These are phyloP conservation scores for Monilinia laxa DNA, from an alignment of 2,329 filamentous ascomycete genomes.

Conservation along the genomic window DNA sequence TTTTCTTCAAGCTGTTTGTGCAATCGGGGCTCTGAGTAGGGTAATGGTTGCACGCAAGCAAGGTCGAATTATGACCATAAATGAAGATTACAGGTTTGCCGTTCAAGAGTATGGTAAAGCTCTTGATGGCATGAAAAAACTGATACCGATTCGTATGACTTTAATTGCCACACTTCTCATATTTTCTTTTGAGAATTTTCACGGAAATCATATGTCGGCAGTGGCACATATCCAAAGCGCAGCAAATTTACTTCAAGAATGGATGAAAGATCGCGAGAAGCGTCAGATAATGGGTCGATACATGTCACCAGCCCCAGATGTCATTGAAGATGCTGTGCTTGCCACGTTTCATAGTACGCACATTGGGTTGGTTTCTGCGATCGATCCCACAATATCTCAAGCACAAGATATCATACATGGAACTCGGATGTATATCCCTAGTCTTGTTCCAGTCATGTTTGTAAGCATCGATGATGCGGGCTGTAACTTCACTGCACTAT, in stretches of 20 bases:
- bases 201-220: slow-evolving; percentile 11
- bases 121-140: slow-evolving; percentile 8
- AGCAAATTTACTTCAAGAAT: slow-evolving; percentile 14
- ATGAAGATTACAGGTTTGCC: slow-evolving; percentile 22
- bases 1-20: slow-evolving; percentile 18
- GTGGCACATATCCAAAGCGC: slow-evolving; percentile 17
- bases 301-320: slow-evolving; percentile 17
- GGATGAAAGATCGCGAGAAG: slow-evolving; percentile 18
- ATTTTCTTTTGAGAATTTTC: slow-evolving; percentile 20
- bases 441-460: neutral
- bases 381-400: slow-evolving; percentile 11
- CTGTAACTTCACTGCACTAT: neutral
- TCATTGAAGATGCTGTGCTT: slow-evolving; percentile 19
- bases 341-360: slow-evolving; percentile 20
- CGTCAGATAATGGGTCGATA: slow-evolving; percentile 10
- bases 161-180: slow-evolving; percentile 15
- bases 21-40: slow-evolving; percentile 19
- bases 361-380: slow-evolving; percentile 5
- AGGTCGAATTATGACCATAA: neutral
- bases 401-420: slow-evolving; percentile 9
- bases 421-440: slow-evolving; percentile 19
- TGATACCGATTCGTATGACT: slow-evolving; percentile 13
- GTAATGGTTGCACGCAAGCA: slow-evolving; percentile 13
- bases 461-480: neutral
- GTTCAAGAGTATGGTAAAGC: slow-evolving; percentile 19